Percentiles rank a stretch among this genome's conserved stretches.
Conservation (phyloP, 805 yeast species). For the Soucietia sequanensis region DNA sequence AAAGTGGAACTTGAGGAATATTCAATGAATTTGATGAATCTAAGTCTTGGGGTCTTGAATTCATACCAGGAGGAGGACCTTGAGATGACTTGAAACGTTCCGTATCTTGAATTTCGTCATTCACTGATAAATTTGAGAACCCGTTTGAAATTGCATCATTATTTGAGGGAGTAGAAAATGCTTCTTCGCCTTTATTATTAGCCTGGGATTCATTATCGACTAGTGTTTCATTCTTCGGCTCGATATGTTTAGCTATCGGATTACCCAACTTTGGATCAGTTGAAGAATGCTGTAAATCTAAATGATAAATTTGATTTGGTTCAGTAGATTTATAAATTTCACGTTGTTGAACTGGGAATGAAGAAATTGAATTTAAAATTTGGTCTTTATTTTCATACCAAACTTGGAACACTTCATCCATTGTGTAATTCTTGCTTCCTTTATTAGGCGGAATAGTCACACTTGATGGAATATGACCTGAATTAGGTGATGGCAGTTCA, state of each 20-base stretch:
- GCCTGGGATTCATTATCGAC: background rate
- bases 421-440: constrained; percentile 44
- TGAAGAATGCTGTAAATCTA: constrained; percentile 23
- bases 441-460: constrained; percentile 34
- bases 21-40: constrained; percentile 1
- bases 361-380: constrained; percentile 13
- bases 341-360: constrained; percentile 6
- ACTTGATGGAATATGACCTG: constrained; percentile 1
- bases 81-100: background rate
- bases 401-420: constrained; percentile 53
- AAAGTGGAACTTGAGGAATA: constrained; percentile 5
- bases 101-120: background rate
- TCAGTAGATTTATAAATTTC: constrained; percentile 30
- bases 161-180: too few relatives aligned
- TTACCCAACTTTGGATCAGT: too few relatives aligned
- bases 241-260: too few relatives aligned
- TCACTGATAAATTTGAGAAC: constrained; percentile 8
- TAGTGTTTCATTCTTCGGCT: too few relatives aligned
- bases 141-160: constrained; percentile 5
- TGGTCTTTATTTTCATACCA: constrained; percentile 40
- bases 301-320: constrained; percentile 37
- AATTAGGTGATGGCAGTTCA: background rate
- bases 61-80: constrained; percentile 20
- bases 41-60: constrained; percentile 1
- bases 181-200: background rate